phyloP scores from a whole-genome alignment of 2,329 filamentous ascomycete species.

The Hortaea werneckii region DNA sequence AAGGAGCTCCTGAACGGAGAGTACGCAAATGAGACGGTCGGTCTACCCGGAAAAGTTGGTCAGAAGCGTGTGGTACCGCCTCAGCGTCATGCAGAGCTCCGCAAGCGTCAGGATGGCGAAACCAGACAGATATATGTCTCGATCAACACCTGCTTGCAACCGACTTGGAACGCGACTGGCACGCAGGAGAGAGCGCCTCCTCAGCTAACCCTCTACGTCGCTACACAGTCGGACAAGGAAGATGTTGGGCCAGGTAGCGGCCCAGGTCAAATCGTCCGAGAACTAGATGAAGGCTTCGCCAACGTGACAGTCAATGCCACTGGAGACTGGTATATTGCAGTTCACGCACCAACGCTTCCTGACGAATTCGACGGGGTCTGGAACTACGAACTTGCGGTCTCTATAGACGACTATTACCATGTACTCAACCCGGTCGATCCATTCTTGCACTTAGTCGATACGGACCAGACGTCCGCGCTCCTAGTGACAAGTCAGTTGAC shows the following conservation, averaged over 20 bases:
- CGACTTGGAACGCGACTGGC: slow-evolving; percentile 43
- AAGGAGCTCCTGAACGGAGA: slow-evolving; percentile 43
- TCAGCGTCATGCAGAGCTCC: slow-evolving; percentile 14
- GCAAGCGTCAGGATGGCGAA: slow-evolving; percentile 13
- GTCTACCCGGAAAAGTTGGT: slow-evolving; percentile 18
- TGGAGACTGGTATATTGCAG: slow-evolving; percentile 63
- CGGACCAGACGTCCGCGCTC: slow-evolving; percentile 67
- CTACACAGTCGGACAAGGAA: slow-evolving; percentile 48
- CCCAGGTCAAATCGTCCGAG: slow-evolving; percentile 35
- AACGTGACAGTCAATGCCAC: slow-evolving; percentile 52
- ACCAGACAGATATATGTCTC: slow-evolving; percentile 61
- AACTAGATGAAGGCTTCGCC: slow-evolving; percentile 60
- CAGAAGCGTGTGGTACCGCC: slow-evolving; percentile 4
- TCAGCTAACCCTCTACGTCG: slow-evolving; percentile 71
- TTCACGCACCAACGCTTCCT: slow-evolving; percentile 59
- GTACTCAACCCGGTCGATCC: slow-evolving; percentile 46
- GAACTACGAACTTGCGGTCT: slow-evolving; percentile 72
- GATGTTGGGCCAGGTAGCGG: slow-evolving; percentile 48
- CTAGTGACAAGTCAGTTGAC: slow-evolving; percentile 70
- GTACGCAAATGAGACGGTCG: slow-evolving; percentile 19
- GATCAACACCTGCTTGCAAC: slow-evolving; percentile 77
- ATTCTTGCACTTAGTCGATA: slow-evolving; percentile 71
- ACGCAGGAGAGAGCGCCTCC: slow-evolving; percentile 39
- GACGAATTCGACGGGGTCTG: slow-evolving; percentile 55
- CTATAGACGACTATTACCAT: slow-evolving; percentile 70